Evolutionary conservation across 2,329 filamentous ascomycete species (phyloP).

Genomic region (Penicillium sp.): DNA sequence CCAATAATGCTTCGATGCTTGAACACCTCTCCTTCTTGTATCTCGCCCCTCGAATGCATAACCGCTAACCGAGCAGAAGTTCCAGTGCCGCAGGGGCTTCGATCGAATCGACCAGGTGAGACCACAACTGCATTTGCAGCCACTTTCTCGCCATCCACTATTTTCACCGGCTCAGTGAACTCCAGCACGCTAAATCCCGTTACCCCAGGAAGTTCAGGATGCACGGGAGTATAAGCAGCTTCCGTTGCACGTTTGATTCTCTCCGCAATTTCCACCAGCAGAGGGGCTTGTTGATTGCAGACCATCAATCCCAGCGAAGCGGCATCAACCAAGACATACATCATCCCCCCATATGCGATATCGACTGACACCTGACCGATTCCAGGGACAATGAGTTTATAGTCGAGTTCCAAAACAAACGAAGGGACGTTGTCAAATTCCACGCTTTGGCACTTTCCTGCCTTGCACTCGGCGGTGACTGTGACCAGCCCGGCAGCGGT

Average conservation of each 20-base stretch:
- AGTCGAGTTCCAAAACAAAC: constrained; percentile 47
- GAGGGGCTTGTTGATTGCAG: constrained; percentile 33
- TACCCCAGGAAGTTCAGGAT: constrained; percentile 49
- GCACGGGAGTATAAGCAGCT: constrained; percentile 39
- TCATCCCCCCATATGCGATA: constrained; percentile 53
- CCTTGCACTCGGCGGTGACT: constrained; percentile 46
- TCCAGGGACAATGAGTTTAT: constrained; percentile 44
- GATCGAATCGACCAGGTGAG: constrained; percentile 49
- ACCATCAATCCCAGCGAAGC: constrained; percentile 41
- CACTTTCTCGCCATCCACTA: constrained; percentile 26
- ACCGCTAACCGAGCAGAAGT: constrained; percentile 49
- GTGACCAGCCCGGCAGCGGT: constrained; percentile 49
- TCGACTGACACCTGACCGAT: constrained; percentile 46
- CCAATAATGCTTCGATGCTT: constrained; percentile 47
- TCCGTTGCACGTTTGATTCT: constrained; percentile 47
- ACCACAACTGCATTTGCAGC: constrained; percentile 49
- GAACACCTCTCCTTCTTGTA: constrained; percentile 43
- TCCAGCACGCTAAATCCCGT: constrained; percentile 44
- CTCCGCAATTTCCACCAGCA: constrained; percentile 48
- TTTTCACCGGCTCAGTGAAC: constrained; percentile 41
- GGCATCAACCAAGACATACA: constrained; percentile 48
- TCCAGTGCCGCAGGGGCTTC: constrained; percentile 52
- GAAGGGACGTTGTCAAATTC: constrained; percentile 51
- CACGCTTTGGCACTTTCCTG: constrained; percentile 49
- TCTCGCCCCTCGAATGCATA: constrained; percentile 44